These are phyloP conservation scores for Stropharia rugosoannulata DNA, from an alignment of 768 basidiomycete genomes.

Conservation along the genomic window DNA sequence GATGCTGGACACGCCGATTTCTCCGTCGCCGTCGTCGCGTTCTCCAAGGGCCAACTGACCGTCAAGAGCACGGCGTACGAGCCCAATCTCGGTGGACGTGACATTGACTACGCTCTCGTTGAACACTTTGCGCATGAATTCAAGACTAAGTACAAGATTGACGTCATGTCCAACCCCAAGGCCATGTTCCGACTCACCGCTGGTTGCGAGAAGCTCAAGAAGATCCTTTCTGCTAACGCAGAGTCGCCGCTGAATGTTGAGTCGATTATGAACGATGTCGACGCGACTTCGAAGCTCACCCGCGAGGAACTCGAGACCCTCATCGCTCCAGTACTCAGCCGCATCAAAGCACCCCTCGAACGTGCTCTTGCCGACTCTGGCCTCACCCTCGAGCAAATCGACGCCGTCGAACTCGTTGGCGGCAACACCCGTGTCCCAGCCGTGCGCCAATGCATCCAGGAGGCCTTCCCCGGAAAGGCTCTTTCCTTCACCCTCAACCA, in stretches of 20 bases:
- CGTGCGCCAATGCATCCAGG: constrained; percentile 84
- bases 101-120: constrained; percentile 92
- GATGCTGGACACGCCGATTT: constrained; percentile 94
- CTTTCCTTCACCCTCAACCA: constrained; percentile 95
- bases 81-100: constrained; percentile 91
- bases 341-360: constrained; percentile 74
- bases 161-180: constrained; percentile 88
- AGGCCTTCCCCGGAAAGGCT: constrained; percentile 77
- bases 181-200: constrained; percentile 88
- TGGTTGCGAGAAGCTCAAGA: constrained; percentile 94
- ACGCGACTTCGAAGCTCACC: constrained; percentile 82
- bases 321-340: constrained; percentile 71
- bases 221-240: constrained; percentile 90
- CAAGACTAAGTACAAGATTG: constrained; percentile 97
- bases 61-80: constrained; percentile 92
- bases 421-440: constrained; percentile 93
- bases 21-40: constrained; percentile 85
- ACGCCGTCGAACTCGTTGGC: constrained; percentile 90
- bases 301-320: constrained; percentile 84
- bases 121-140: constrained; percentile 89
- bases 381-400: constrained; percentile 80
- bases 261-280: constrained; percentile 94
- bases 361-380: constrained; percentile 81
- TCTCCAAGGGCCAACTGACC: constrained; percentile 88
- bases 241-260: constrained; percentile 92